A percentile compares a stretch with the other conserved stretches of the same genome.
Conservation (phyloP, 1,284 basidiomycete species). For the Irpex lacteus region DNA sequence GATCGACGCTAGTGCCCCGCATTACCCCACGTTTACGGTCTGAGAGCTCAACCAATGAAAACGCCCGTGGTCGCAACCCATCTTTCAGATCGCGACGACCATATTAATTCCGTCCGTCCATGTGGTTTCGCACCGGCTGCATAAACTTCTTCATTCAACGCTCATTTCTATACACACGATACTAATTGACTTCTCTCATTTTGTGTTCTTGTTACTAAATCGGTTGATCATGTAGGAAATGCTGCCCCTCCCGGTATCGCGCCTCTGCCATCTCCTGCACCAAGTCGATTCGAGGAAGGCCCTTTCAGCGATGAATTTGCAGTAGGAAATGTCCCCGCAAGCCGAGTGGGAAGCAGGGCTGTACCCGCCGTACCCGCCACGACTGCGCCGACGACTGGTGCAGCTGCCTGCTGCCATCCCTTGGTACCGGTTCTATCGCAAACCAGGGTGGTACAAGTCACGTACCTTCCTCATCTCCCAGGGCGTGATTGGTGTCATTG, state of each 20-base stretch:
- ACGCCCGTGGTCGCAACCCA: neutral
- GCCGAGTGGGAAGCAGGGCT: neutral
- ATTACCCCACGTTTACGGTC: neutral
- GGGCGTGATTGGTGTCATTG: slow-evolving; percentile 38
- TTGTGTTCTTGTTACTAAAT: neutral
- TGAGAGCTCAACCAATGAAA: neutral
- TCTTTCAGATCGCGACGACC: neutral
- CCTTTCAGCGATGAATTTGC: neutral
- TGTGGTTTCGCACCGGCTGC: neutral
- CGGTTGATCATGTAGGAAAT: neutral
- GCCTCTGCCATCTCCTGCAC: neutral
- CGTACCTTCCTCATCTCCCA: slow-evolving; percentile 45
- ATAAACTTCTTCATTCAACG: neutral
- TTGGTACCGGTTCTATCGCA: neutral
- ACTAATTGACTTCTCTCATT: neutral
- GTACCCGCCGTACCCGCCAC: neutral
- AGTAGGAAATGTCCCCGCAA: neutral
- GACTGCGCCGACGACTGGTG: neutral
- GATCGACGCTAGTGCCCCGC: neutral
- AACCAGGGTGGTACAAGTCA: slow-evolving; percentile 30
- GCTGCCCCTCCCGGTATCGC: neutral
- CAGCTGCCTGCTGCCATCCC: neutral
- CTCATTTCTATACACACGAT: neutral
- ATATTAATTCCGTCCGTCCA: neutral
- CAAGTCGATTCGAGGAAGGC: neutral